Evolutionary conservation across 371 early-diverging fungal species (phyloP).

Genomic region (Chytridiales sp.): DNA sequence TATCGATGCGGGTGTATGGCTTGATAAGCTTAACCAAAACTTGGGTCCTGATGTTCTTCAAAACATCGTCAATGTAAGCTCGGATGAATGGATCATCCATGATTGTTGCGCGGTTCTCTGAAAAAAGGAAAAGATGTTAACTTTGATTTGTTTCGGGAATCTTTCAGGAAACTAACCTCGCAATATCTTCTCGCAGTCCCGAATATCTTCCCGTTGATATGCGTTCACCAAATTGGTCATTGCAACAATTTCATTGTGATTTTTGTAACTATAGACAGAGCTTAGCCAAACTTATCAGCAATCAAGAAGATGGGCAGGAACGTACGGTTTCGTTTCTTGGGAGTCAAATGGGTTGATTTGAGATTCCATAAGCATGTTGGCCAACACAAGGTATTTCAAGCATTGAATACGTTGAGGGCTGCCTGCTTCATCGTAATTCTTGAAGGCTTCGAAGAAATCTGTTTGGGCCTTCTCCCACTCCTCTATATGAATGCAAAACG

Average conservation of each 20-base stretch:
- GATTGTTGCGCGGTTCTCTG: constrained; percentile 70
- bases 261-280: constrained; percentile 66
- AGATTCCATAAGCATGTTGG: constrained; percentile 92
- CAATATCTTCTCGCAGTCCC: constrained; percentile 81
- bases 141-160: too few relatives aligned
- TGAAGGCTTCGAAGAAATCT: constrained; percentile 96
- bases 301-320: constrained; percentile 1
- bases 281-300: constrained; percentile 1
- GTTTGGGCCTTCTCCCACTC: constrained; percentile 91
- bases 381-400: constrained; percentile 90
- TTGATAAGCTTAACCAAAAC: constrained; percentile 78
- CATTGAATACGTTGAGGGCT: constrained; percentile 88
- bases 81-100: constrained; percentile 89
- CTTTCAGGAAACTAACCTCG: constrained; percentile 36
- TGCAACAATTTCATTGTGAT: constrained; percentile 84
- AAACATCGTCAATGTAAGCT: constrained; percentile 84
- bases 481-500: constrained; percentile 45
- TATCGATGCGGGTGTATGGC: constrained; percentile 88
- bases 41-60: constrained; percentile 86
- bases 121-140: too few relatives aligned
- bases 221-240: constrained; percentile 91
- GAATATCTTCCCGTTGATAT: constrained; percentile 84
- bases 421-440: constrained; percentile 96
- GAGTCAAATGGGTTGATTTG: constrained; percentile 95
- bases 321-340: constrained; percentile 91